Percentiles rank a stretch among this genome's conserved stretches.
Conservation (phyloP, 208 protist species). For the Herpetomonas muscarum region DNA sequence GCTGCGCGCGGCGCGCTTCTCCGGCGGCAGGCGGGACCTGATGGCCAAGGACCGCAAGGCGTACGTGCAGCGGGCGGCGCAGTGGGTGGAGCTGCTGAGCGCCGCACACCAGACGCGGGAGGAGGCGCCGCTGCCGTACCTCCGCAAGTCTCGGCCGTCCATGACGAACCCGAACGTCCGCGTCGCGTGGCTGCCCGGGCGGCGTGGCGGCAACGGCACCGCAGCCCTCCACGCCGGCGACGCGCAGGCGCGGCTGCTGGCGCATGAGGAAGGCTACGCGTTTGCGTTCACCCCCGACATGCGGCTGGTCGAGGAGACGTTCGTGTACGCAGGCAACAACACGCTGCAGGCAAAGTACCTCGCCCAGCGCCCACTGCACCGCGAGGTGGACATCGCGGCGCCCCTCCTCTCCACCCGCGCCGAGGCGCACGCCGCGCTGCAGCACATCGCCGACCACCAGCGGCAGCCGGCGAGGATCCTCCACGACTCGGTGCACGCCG, state of each 20-base stretch:
- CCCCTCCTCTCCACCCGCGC: constrained; percentile 14
- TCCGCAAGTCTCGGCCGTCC: constrained; percentile 72
- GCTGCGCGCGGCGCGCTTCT: constrained; percentile 75
- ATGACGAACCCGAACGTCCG: constrained; percentile 74
- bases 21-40: constrained; percentile 45
- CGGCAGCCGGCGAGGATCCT: constrained; percentile 26
- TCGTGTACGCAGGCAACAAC: constrained; percentile 57
- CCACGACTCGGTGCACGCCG: constrained; percentile 46
- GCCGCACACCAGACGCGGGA: constrained; percentile 36
- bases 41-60: constrained; percentile 63
- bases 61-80: constrained; percentile 60
- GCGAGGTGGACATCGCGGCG: constrained; percentile 48
- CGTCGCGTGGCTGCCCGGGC: constrained; percentile 70
- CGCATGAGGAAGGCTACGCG: constrained; percentile 64
- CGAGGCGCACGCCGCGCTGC: background rate
- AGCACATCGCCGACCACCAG: background rate
- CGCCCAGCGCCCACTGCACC: constrained; percentile 65
- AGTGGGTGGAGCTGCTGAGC: constrained; percentile 80
- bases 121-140: constrained; percentile 76
- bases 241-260: constrained; percentile 43
- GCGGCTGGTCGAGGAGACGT: constrained; percentile 79
- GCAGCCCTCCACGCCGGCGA: no score
- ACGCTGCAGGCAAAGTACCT: constrained; percentile 66
- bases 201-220: constrained; percentile 10
- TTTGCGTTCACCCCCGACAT: constrained; percentile 53